Conservation (phyloP, 2,329 filamentous ascomycete species). For the Xylogone sp. region DNA sequence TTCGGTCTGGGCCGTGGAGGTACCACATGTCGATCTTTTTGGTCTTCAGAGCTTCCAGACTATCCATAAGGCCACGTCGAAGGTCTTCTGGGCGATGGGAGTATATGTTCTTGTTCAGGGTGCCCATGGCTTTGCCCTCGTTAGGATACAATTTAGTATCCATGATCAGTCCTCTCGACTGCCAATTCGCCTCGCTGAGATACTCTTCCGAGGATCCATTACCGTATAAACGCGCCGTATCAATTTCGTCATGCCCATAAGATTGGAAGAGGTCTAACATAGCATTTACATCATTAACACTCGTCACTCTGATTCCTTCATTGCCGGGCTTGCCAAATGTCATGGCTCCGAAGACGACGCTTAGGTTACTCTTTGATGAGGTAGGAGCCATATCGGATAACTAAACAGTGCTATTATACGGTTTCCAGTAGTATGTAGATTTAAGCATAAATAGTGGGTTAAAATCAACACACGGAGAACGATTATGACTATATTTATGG, state of each 20-base stretch:
- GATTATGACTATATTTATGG: too few relatives aligned
- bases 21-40: constrained; percentile 34
- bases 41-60: constrained; percentile 48
- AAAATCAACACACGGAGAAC: too few relatives aligned
- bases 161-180: constrained; percentile 56
- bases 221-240: constrained; percentile 65
- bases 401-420: too few relatives aligned
- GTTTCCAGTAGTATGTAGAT: too few relatives aligned
- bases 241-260: constrained; percentile 66
- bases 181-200: constrained; percentile 55
- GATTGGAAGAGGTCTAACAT: constrained; percentile 62
- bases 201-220: constrained; percentile 62
- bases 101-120: not conserved
- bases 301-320: too few relatives aligned
- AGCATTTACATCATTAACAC: too few relatives aligned
- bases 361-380: too few relatives aligned
- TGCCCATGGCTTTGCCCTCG: not conserved
- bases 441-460: too few relatives aligned
- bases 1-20: constrained; percentile 24
- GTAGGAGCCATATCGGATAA: too few relatives aligned
- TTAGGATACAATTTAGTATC: constrained; percentile 51
- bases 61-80: constrained; percentile 44
- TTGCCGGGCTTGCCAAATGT: too few relatives aligned
- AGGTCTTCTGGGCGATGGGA: constrained; percentile 47
- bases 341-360: too few relatives aligned